These are phyloP conservation scores for Striga hermonthica DNA, from an alignment of 305 asterid species.

Conservation along the genomic window DNA sequence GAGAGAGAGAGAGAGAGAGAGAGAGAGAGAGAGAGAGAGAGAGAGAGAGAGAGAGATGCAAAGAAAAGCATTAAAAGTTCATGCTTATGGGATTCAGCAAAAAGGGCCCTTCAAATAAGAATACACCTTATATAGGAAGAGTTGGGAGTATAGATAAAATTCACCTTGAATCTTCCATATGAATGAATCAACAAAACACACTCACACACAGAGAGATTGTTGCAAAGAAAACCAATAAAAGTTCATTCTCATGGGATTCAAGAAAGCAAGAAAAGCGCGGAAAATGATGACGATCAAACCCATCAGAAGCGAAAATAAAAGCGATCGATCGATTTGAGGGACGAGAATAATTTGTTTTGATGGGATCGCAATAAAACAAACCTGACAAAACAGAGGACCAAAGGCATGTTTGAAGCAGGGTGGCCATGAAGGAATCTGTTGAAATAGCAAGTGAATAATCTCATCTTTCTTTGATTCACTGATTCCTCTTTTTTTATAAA, in stretches of 20 bases:
- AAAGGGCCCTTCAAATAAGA: neutral
- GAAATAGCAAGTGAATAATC: slow-evolving; percentile 50
- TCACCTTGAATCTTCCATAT: too few relatives aligned
- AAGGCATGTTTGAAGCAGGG: slow-evolving; percentile 49
- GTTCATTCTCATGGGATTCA: neutral
- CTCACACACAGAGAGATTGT: neutral
- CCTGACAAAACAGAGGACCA: slow-evolving; percentile 69
- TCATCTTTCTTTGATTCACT: slow-evolving; percentile 40
- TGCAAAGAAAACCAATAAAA: neutral
- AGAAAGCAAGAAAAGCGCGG: neutral
- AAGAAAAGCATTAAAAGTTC: neutral
- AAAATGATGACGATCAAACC: neutral
- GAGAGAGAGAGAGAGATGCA: neutral
- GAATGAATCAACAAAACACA: neutral
- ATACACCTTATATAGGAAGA: neutral
- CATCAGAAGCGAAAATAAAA: neutral
- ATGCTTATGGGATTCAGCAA: slow-evolving; percentile 1
- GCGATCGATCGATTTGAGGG: neutral
- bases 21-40: too few relatives aligned
- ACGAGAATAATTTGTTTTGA: too few relatives aligned
- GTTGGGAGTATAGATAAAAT: too few relatives aligned
- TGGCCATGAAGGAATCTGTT: slow-evolving; percentile 39
- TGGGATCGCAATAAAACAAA: slow-evolving; percentile 26
- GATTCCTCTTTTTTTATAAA: neutral
- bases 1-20: too few relatives aligned